Percentiles rank a stretch among this genome's conserved stretches.
Evolutionary conservation across 495 filamentous ascomycete genomes (phyloP).

Genomic region (Patellaria atrata): DNA sequence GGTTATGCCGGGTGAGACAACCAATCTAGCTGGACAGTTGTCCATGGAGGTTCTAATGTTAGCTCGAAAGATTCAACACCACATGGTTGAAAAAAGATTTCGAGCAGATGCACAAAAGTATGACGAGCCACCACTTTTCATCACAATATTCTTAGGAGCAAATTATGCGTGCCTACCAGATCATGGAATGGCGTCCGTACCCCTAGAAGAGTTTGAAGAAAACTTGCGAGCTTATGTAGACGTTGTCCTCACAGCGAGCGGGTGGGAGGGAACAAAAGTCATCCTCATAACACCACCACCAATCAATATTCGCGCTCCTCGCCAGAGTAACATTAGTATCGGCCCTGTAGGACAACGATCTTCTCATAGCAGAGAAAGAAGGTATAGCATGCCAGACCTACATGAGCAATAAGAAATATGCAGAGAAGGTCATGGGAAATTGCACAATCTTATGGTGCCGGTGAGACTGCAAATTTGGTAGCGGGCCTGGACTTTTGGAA

Average conservation of each 20-base stretch:
- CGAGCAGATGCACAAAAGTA: slow-evolving; percentile 6
- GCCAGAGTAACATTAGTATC: not conserved
- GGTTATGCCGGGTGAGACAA: slow-evolving; percentile 16
- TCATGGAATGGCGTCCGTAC: slow-evolving; percentile 12
- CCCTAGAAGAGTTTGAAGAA: slow-evolving; percentile 15
- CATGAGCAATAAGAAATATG: slow-evolving; percentile 22
- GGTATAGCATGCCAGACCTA: slow-evolving; percentile 16
- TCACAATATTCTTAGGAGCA: slow-evolving; percentile 24
- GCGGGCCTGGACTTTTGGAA: slow-evolving; percentile 18
- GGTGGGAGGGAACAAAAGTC: slow-evolving; percentile 16
- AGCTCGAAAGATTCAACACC: too few species aligned
- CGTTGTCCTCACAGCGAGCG: slow-evolving; percentile 11
- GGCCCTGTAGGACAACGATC: slow-evolving; percentile 6
- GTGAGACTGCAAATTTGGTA: slow-evolving; percentile 9
- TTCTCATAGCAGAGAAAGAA: slow-evolving; percentile 9
- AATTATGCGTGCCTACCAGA: slow-evolving; percentile 21
- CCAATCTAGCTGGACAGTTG: too few species aligned
- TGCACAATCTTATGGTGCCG: slow-evolving; percentile 12
- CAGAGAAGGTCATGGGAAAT: slow-evolving; percentile 23
- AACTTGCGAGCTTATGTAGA: slow-evolving; percentile 22
- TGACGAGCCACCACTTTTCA: slow-evolving; percentile 13
- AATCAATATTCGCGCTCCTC: slow-evolving; percentile 16
- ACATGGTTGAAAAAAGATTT: slow-evolving; percentile 11
- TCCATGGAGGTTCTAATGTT: too few species aligned
- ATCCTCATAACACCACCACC: slow-evolving; percentile 24